Percentiles rank a stretch among this genome's conserved stretches.
phyloP scores from a whole-genome alignment of 2,329 filamentous ascomycete genomes.

The Hymenoscyphus occultus region DNA sequence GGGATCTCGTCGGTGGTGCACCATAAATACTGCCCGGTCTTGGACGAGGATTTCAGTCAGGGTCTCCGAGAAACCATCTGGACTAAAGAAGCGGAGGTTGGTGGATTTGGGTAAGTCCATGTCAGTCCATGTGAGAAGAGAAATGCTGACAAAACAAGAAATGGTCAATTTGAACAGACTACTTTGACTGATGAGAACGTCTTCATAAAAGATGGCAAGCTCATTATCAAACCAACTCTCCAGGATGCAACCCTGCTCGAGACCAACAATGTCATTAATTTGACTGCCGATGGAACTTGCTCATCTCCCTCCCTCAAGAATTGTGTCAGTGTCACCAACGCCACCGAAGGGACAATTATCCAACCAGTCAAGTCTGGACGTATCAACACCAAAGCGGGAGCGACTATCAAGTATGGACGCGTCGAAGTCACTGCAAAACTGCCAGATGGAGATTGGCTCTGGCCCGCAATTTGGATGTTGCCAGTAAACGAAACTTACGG shows the following conservation, averaged over 20 bases:
- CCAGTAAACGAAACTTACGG: constrained; percentile 71
- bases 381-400: constrained; percentile 69
- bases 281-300: constrained; percentile 64
- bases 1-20: constrained; percentile 68
- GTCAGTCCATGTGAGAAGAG: constrained; percentile 40
- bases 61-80: constrained; percentile 51
- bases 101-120: constrained; percentile 47
- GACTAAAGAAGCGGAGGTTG: constrained; percentile 48
- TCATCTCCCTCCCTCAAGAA: constrained; percentile 56
- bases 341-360: constrained; percentile 72
- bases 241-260: constrained; percentile 66
- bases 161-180: constrained; percentile 78
- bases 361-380: constrained; percentile 76
- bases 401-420: constrained; percentile 74
- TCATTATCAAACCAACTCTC: constrained; percentile 75
- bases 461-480: constrained; percentile 92
- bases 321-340: constrained; percentile 72
- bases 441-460: constrained; percentile 79
- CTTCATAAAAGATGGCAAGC: constrained; percentile 64
- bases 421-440: constrained; percentile 77
- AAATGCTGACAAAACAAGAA: constrained; percentile 46
- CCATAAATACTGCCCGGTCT: constrained; percentile 58
- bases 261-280: constrained; percentile 64
- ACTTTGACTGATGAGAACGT: constrained; percentile 71
- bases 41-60: constrained; percentile 48